phyloP scores from a whole-genome alignment of 495 filamentous ascomycete genomes.

The Rhizodiscina lignyota region DNA sequence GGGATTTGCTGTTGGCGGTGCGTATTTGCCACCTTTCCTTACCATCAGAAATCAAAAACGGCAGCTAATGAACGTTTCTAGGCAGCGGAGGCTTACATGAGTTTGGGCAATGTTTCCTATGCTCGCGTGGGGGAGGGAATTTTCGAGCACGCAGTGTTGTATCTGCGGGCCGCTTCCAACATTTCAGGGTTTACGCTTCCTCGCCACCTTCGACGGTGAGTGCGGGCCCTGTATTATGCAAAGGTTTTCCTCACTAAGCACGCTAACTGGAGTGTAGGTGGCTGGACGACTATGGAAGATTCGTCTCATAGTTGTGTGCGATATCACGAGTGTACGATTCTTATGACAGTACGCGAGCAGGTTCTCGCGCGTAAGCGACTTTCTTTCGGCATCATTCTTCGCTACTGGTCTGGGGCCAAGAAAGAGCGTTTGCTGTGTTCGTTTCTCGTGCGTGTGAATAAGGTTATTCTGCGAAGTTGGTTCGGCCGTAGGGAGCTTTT shows the following conservation, averaged over 20 bases:
- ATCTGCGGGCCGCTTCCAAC: conserved; percentile 26
- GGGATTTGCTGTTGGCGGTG: conserved; percentile 27
- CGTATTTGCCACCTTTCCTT: conserved; percentile 5
- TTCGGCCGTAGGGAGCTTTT: too few species aligned
- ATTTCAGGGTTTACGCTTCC: conserved; percentile 26
- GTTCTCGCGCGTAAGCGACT: too few species aligned
- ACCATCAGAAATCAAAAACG: background rate
- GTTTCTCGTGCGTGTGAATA: too few species aligned
- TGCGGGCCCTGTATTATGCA: background rate
- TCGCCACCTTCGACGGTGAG: conserved; percentile 28
- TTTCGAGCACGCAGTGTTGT: conserved; percentile 28
- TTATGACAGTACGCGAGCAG: too few species aligned
- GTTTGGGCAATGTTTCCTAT: conserved; percentile 31
- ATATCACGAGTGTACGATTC: too few species aligned
- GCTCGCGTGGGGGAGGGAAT: conserved; percentile 24
- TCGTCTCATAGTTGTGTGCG: too few species aligned
- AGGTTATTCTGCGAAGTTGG: too few species aligned
- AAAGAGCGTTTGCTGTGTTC: too few species aligned
- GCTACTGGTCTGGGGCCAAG: too few species aligned
- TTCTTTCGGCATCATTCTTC: too few species aligned
- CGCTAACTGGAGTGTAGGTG: background rate
- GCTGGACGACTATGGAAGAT: background rate
- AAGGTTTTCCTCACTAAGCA: background rate
- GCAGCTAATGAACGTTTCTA: conserved; percentile 4
- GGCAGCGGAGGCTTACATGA: conserved; percentile 36